Evolutionary conservation across 2,329 filamentous ascomycete genomes (phyloP), one percentile per base, ranked within the genome.

Genomic region (Hymenoscyphus albidus): DNA sequence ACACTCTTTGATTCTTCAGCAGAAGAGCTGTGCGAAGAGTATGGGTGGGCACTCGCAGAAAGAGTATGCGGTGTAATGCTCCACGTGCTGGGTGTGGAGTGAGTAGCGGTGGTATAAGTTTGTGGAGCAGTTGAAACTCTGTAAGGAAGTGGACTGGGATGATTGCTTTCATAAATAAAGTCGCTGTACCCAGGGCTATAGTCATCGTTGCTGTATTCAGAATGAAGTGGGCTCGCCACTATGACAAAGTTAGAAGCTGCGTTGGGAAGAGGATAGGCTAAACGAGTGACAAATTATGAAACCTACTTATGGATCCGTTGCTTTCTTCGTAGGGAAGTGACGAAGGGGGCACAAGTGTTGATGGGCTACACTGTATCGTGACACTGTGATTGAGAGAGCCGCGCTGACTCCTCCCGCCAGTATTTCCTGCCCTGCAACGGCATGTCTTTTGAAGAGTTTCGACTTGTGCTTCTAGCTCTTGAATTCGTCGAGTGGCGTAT

Each of bases 381-480:
- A 61, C 44, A n/a, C 32, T 13, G 18, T 54, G 48, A 54, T 7
- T 22, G 13, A 54, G 7, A 9, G 48, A 54, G n/a, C 18, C 48
- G 18, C 48, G 48, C 48, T 54, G 48, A 22, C 44, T 51, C n/a
- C 10, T 54, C 48, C 48, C 48, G 10, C 48, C 18, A 54, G 18
- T 40, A 32, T 22, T 35, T 54, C 60, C 48, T 4, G 16, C 32
- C 3, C 42, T 54, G 56, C 59, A 65, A 10, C 35, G 44, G 51
- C 64, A 65, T 18, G 61, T 56, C 14, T 63, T 62, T 18, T 39
- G 57, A 9, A 65, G 38, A 9, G 13, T 32, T 16, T 59, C 58
- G 35, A 65, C 61, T n/a, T 65, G 51, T 16, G 61, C 32, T 44
- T 65, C 64, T 31, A 65, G 62, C 35, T 63, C 64, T 56, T 65